These are phyloP conservation scores for Mucuna pruriens DNA, from an alignment of 306 rosid species.

Conservation along the genomic window DNA sequence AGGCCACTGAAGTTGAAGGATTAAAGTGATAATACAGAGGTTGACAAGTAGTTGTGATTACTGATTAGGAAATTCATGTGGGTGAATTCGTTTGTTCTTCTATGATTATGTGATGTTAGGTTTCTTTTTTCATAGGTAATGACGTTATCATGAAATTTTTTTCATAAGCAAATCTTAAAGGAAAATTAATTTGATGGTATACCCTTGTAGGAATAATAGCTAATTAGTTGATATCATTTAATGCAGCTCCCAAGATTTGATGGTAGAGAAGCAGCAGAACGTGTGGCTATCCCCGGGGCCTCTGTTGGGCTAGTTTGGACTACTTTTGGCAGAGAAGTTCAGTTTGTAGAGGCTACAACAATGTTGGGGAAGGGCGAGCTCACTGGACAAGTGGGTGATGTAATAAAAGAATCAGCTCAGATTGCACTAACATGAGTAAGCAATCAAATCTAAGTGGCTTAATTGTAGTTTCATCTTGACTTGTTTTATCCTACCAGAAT, in stretches of 20 bases:
- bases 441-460: slow-evolving; percentile 38
- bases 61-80: neutral
- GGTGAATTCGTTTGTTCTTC: slow-evolving; percentile 1
- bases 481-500: slow-evolving; percentile 23
- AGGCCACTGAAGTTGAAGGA: neutral
- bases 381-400: slow-evolving; percentile 99
- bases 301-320: slow-evolving; percentile 99
- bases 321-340: slow-evolving; percentile 97
- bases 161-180: slow-evolving; percentile 1
- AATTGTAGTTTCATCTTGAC: slow-evolving; percentile 4
- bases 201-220: slow-evolving; percentile 24
- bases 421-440: slow-evolving; percentile 99
- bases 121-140: slow-evolving; percentile 20
- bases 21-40: neutral
- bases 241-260: slow-evolving; percentile 97
- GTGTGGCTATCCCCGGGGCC: slow-evolving; percentile 83
- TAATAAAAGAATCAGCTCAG: slow-evolving; percentile 98
- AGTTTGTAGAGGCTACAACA: slow-evolving; percentile 94
- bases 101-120: neutral
- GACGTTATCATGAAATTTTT: slow-evolving; percentile 26
- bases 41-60: neutral
- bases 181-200: slow-evolving; percentile 13
- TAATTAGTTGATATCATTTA: slow-evolving; percentile 27
- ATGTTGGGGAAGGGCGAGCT: slow-evolving; percentile 97
- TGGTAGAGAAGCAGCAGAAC: slow-evolving; percentile 87